Evolutionary conservation across 2,329 filamentous ascomycete genomes (phyloP).

Genomic region (Ophiostoma novo-ulmi): DNA sequence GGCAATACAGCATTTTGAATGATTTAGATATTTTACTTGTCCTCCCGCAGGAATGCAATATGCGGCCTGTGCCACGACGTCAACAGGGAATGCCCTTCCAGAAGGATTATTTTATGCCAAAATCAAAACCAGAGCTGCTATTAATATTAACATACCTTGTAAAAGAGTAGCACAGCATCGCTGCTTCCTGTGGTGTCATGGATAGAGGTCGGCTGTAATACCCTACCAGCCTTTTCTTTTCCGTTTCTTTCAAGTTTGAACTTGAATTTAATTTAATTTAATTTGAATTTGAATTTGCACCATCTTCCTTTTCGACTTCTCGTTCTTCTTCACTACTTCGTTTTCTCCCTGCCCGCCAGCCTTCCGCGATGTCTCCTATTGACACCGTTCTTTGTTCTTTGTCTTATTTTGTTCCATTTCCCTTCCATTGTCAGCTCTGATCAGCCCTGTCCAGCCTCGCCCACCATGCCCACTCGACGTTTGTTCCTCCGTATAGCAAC

Average conservation of each 20-base stretch:
- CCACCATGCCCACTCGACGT: not conserved
- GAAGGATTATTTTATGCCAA: slow-evolving; percentile 2
- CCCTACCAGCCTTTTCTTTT: not conserved
- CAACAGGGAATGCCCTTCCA: slow-evolving; percentile 21
- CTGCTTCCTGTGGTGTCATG: not conserved
- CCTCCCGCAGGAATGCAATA: slow-evolving; percentile 1
- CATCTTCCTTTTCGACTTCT: not conserved
- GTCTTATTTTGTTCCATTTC: not conserved
- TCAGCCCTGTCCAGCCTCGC: not conserved
- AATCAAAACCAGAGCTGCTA: not conserved
- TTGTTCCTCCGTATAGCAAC: not conserved
- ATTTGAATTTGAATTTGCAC: too few species aligned
- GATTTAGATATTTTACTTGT: not conserved
- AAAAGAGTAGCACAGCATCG: not conserved
- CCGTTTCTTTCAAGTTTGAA: not conserved
- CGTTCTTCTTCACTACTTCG: not conserved
- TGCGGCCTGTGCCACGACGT: slow-evolving; percentile 16
- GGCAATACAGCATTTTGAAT: not conserved
- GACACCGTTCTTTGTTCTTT: not conserved
- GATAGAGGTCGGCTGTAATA: not conserved
- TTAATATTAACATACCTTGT: not conserved
- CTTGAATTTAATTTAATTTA: too few species aligned
- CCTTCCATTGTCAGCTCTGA: not conserved
- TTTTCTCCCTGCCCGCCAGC: not conserved
- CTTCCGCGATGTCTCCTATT: not conserved